Base-by-base conservation (phyloP, 2,329 filamentous ascomycete species). In the Oidium heveae region DNA sequence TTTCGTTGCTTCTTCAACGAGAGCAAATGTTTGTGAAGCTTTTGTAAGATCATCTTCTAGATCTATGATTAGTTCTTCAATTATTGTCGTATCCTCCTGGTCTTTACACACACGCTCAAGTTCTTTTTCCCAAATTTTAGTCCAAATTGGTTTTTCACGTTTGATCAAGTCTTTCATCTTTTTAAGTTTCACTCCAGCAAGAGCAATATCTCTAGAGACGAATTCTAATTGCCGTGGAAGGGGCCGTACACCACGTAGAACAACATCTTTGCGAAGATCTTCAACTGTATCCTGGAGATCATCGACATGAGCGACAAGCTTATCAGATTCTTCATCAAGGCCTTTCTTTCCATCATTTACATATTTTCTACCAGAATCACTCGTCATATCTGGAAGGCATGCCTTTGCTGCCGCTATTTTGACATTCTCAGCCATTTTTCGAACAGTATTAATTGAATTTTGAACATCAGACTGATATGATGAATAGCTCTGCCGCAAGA, bases 41-140 rank as follows among this genome's bases (percentile, higher is more conserved):
- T 96, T 95, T 66, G 96, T 88, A 50, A 98, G 72, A 69, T 98
- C 91, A 64, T 95, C 88, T 63, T 91, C 80, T 58, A 98, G 70
- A 70, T 98, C 91, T 47, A 88, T 79, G 59, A 89, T 82, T 58
- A 98, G 76, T 62, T 96, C 91, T 70, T 98, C 91, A 72, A 94
- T 89, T 73, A 96, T 84, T 52, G 87, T 91, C 61, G 98, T 77
- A 67, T 95, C 81, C 64, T 96, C 89, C 60, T 88, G 80, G 64
- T 95, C 91, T 66, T 94, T 87, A 69, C 91, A 96, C 2, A 98
- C 89, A 54, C 89, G 82, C 67, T 96, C 86, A 49, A 98, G 73
- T 67, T 96, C 88, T 69, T 93, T 88, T 75, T 96, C 89, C 91
- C 91, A 98, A 59, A 96, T 94, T 76, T 95, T 95, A 55, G 87